Conservation (phyloP, 148 eudicot species). For the Rhododendron molle region DNA sequence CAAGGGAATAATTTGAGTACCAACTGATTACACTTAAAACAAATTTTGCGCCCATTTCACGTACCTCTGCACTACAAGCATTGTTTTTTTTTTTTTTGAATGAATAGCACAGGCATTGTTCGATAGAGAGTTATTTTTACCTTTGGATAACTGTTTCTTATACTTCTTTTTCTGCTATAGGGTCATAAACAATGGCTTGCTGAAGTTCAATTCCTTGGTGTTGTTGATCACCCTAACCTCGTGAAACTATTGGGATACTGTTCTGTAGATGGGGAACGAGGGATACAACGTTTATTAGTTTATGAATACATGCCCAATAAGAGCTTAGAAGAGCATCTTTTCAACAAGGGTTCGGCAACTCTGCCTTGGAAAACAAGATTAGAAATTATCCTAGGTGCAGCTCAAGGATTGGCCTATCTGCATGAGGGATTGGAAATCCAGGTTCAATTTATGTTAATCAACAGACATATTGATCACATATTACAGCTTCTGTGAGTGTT, state of each 20-base stretch:
- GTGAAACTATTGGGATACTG: conserved; percentile 87
- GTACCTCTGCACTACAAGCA: neutral
- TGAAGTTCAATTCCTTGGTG: conserved; percentile 86
- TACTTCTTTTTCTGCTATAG: conserved; percentile 23
- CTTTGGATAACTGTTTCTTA: neutral
- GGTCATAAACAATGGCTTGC: conserved; percentile 86
- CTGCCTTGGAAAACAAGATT: conserved; percentile 70
- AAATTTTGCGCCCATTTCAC: neutral
- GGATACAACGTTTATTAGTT: conserved; percentile 70
- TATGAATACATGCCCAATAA: conserved; percentile 82
- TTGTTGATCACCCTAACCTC: conserved; percentile 68
- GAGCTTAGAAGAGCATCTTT: conserved; percentile 77
- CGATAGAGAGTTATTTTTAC: neutral
- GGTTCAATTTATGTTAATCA: conserved; percentile 31
- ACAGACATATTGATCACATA: neutral
- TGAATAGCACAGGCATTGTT: neutral
- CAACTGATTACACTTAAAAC: neutral
- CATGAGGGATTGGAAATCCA: conserved; percentile 72
- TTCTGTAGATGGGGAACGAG: conserved; percentile 61
- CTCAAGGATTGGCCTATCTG: conserved; percentile 81
- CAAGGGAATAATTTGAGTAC: neutral
- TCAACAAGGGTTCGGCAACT: conserved; percentile 33
- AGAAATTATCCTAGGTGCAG: conserved; percentile 71
- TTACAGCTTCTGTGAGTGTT: neutral
- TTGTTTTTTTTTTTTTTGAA: too few relatives aligned